phyloP scores from a whole-genome alignment of 2,329 filamentous ascomycete species.

The Monascus ruber region DNA sequence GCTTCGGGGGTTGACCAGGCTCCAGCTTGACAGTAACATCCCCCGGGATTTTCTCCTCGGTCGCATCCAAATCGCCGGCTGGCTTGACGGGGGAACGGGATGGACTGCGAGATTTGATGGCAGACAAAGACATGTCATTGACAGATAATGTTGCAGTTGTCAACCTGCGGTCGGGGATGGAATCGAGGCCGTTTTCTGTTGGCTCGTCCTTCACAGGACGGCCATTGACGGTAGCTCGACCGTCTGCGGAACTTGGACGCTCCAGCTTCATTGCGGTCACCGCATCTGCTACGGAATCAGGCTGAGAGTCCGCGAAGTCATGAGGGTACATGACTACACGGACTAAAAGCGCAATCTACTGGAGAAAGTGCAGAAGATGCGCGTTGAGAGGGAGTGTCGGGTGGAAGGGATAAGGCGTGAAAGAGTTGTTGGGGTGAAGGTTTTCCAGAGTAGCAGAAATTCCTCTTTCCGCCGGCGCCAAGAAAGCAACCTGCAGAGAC shows the following conservation, averaged over 20 bases:
- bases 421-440: slow-evolving; percentile 1
- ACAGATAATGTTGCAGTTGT: background rate
- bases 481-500: slow-evolving; percentile 2
- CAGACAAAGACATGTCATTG: slow-evolving; percentile 9
- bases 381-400: slow-evolving; percentile 1
- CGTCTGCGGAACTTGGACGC: slow-evolving; percentile 14
- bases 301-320: slow-evolving; percentile 29
- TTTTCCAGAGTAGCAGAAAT: slow-evolving; percentile 3
- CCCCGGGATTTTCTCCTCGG: slow-evolving; percentile 47
- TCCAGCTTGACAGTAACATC: slow-evolving; percentile 54
- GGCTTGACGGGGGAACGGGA: slow-evolving; percentile 19
- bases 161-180: background rate
- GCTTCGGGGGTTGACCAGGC: slow-evolving; percentile 56
- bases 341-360: slow-evolving; percentile 14
- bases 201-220: slow-evolving; percentile 5
- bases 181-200: slow-evolving; percentile 4
- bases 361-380: slow-evolving; percentile 5
- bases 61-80: slow-evolving; percentile 23
- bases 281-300: slow-evolving; percentile 23
- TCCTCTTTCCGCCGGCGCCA: slow-evolving; percentile 8
- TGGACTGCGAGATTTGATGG: slow-evolving; percentile 12
- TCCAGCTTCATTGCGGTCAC: slow-evolving; percentile 27
- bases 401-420: background rate
- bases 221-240: slow-evolving; percentile 13
- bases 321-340: slow-evolving; percentile 32